These are phyloP conservation scores for Hirschioporus abietinus DNA, from an alignment of 768 basidiomycete species.

Conservation along the genomic window DNA sequence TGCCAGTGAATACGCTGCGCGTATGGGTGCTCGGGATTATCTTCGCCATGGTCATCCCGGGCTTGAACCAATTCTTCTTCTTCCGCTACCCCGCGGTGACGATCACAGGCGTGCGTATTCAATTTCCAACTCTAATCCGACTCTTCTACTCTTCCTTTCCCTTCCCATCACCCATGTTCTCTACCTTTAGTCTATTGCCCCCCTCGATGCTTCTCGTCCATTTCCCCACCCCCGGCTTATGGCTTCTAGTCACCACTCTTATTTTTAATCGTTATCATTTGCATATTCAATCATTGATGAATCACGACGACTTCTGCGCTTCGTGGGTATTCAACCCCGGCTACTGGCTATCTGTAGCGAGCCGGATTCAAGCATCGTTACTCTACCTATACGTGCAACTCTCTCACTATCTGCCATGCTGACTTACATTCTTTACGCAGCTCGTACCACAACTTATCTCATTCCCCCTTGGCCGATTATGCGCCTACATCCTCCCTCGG, in stretches of 20 bases:
- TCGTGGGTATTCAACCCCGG: neutral
- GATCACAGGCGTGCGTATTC: constrained; percentile 13
- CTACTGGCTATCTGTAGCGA: neutral
- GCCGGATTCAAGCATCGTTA: neutral
- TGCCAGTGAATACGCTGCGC: constrained; percentile 59
- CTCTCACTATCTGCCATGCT: neutral
- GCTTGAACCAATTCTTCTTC: constrained; percentile 74
- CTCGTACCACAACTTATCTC: constrained; percentile 66
- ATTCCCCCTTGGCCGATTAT: constrained; percentile 58
- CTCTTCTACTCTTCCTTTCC: neutral
- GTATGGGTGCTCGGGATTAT: constrained; percentile 62
- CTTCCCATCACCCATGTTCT: neutral
- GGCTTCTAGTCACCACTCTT: neutral
- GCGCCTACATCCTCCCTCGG: constrained; percentile 50
- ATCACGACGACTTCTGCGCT: neutral
- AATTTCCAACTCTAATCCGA: neutral
- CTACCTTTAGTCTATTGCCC: neutral
- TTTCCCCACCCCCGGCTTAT: neutral
- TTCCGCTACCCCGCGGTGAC: constrained; percentile 54
- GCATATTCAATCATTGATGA: neutral
- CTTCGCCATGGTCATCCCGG: constrained; percentile 57
- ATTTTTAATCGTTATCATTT: neutral
- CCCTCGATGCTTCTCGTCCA: neutral
- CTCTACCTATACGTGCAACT: neutral
- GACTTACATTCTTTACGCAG: constrained; percentile 32